Evolutionary conservation across 345 rosid genomes (phyloP), one percentile per base, ranked within the genome.

Genomic region (Heritiera littoralis): DNA sequence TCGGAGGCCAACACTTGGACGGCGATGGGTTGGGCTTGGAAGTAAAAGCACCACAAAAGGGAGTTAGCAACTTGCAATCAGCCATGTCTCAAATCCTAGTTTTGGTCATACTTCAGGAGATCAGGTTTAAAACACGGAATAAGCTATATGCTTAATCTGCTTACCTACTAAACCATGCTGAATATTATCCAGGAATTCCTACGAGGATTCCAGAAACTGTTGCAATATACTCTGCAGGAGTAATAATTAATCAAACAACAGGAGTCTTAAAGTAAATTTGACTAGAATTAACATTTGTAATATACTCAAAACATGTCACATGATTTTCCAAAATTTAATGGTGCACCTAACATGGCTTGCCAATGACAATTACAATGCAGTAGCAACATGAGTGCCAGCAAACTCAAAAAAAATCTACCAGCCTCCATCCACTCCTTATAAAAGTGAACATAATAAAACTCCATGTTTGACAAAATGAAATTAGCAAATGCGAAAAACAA

Each of bases 341-440:
- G 80, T 81, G 66, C 81, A 87, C 93, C 91, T 85, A 90, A 82
- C 89, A 75, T 77, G 58, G 51, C 86, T 77, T 84, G 43, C 73
- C 20, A 12, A 40, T 49, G 81, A 85, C 84, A 84, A 76, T 75
- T 72, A 28, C 43, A 9, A 64, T 20, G 80, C 74, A 45, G 7
- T 41, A 58, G 78, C 43, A 61, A 76, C 73, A 71, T 73, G 43
- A 38, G 74, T 66, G 79, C 60, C 81, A 79, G 75, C 79, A 71
- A 84, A 64, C 66, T 74, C 23, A 41, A 78, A 66, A 81, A 58
- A 83, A 60, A 23, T 23, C 28, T 23, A 23, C 0, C 28, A 23
- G 79, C 56, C 60, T 78, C 59, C 74, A 14, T 9, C 75, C 40
- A 72, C 66, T 38, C 54, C 15, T 45, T 73, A 49, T 10, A 28